Base-by-base conservation (phyloP, 192 early-diverging fungal species). In the Backusella circina region DNA sequence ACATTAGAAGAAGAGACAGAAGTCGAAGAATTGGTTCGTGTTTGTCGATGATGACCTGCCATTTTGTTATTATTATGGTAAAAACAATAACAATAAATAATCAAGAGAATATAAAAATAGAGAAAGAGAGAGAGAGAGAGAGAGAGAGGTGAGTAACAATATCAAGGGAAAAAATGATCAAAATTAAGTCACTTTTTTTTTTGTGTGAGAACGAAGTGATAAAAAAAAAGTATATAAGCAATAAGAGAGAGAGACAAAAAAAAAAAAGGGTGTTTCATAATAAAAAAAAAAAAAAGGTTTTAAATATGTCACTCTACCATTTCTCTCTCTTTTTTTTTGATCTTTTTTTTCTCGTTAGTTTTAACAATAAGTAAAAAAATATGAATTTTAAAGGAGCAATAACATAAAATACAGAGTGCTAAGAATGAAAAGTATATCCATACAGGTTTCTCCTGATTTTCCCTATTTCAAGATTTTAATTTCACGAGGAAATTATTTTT, bases 1-100 rank as follows among this genome's bases (percentile, higher is more conserved):
- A 98, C 90, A 79, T 95, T 96, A 30, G 61, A 65, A 10, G 71
- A 90, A 33, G 69, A 70, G 16, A 70, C 86, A 28, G 83, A 85
- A 64, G 83, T 37, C 10, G 75, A 73, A 18, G 72, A 32, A 51
- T 77, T 50, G 21, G 69, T 21, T 41, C 69, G 69, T 70, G 69
- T 70, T 41, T 64, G 71, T 61, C 71, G 71, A 64, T 64, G 54
- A 64, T 73, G 71, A 32, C 50, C 54, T 31, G 32, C n/a, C 39
- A 65, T 32, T 37, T 73, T 64, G 28, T 67, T 61, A 69, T 18
- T 73, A 74, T 37, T 23, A 32, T 36, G 31, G 44, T 71, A 64
- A 30, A 21, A 35, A 30, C 12, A 13, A 61, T 32, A 57, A 31
- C 2, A 75, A 75, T 21, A 35, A 41, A 47, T 13, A 67, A 39